phyloP scores from a whole-genome alignment of 805 yeast species.

The Torulaspora franciscae region DNA sequence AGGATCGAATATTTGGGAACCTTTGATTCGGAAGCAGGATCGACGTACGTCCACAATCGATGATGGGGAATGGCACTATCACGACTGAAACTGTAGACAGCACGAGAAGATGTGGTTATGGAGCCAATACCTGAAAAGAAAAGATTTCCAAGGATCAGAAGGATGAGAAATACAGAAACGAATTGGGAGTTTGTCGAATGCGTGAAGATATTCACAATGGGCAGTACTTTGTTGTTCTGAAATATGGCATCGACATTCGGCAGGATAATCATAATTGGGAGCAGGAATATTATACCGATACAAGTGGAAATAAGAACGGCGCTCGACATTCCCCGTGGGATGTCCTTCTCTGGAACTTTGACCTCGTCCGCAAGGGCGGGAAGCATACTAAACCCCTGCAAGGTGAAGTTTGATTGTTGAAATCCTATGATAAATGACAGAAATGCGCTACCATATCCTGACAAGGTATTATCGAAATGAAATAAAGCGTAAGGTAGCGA shows the following conservation, averaged over 20 bases:
- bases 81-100: slow-evolving; percentile 77
- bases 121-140: slow-evolving; percentile 76
- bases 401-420: slow-evolving; percentile 71
- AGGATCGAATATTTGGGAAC: slow-evolving; percentile 69
- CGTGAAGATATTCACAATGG: slow-evolving; percentile 72
- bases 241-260: slow-evolving; percentile 58
- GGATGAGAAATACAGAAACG: slow-evolving; percentile 62
- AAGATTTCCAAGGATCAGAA: slow-evolving; percentile 63
- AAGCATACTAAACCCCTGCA: slow-evolving; percentile 78
- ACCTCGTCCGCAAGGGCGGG: slow-evolving; percentile 83
- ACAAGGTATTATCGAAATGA: slow-evolving; percentile 61
- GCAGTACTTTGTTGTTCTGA: slow-evolving; percentile 63
- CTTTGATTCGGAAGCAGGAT: slow-evolving; percentile 46
- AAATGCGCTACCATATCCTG: slow-evolving; percentile 65
- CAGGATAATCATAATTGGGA: slow-evolving; percentile 66
- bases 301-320: slow-evolving; percentile 60
- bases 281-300: slow-evolving; percentile 67
- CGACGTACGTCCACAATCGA: slow-evolving; percentile 61
- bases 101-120: slow-evolving; percentile 73
- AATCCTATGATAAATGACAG: slow-evolving; percentile 73
- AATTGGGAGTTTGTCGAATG: slow-evolving; percentile 62
- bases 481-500: slow-evolving; percentile 56
- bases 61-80: slow-evolving; percentile 74
- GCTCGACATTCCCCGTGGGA: slow-evolving; percentile 66
- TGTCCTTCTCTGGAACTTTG: slow-evolving; percentile 62